A percentile compares a stretch with the other conserved stretches of the same genome.
Conservation (phyloP, 2,329 filamentous ascomycete genomes). For the Fusarium coffeatum region DNA sequence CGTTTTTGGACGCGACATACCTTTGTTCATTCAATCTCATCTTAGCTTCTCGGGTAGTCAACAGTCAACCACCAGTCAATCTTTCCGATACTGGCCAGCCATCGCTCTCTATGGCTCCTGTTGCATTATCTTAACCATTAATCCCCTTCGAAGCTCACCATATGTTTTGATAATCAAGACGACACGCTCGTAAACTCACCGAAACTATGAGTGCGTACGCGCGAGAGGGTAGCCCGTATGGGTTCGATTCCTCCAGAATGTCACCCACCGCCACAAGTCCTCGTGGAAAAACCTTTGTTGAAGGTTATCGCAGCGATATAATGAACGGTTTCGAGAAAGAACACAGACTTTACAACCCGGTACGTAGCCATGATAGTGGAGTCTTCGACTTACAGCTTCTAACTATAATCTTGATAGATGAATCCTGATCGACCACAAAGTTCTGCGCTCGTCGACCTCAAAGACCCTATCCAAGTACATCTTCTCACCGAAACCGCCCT, state of each 20-base stretch:
- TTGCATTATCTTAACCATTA: conserved; percentile 24
- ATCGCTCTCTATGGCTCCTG: conserved; percentile 34
- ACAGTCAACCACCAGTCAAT: conserved; percentile 28
- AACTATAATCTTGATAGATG: conserved; percentile 54
- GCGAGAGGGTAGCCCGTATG: conserved; percentile 51
- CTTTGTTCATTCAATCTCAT: conserved; percentile 36
- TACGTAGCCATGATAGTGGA: conserved; percentile 52
- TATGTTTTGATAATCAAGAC: conserved; percentile 43
- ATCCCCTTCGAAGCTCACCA: conserved; percentile 9
- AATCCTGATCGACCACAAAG: conserved; percentile 65
- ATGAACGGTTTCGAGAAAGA: conserved; percentile 66
- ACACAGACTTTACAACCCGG: conserved; percentile 68
- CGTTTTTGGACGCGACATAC: conserved; percentile 26
- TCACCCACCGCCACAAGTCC: conserved; percentile 53
- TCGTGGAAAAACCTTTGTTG: conserved; percentile 63
- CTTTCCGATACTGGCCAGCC: conserved; percentile 28
- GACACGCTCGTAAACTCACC: conserved; percentile 28
- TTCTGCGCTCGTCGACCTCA: conserved; percentile 69
- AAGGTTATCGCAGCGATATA: conserved; percentile 69
- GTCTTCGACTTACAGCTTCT: conserved; percentile 10
- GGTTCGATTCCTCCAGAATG: conserved; percentile 50
- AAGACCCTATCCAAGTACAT: conserved; percentile 85
- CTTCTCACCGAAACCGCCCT: conserved; percentile 94
- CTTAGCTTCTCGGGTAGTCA: conserved; percentile 9
- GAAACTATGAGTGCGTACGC: conserved; percentile 56